Base-by-base conservation (phyloP, 805 yeast genomes). In the Metschnikowia kofuensis region DNA sequence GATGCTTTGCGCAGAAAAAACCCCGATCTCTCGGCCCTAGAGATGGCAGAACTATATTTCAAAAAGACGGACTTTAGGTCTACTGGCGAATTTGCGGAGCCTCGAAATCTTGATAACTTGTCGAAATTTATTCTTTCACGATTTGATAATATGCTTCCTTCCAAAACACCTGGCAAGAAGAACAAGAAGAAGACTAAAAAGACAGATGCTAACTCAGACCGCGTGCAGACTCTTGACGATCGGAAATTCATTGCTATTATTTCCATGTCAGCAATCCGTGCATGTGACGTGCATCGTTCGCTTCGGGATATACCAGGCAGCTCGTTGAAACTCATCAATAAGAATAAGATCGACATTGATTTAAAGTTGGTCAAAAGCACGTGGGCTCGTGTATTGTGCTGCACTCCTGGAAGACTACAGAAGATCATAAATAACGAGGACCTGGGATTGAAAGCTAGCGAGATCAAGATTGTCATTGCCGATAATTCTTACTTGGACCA, bases 261-360 rank as follows among this genome's bases (percentile, higher is more conserved):
- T 13, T 77, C 91, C 0, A 78, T 86, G 74, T 88, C 96, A 0
- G 94, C 96, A 10, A 71, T 89, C 26, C 77, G 97, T 56, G 94
- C 89, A 1, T 92, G 97, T 60, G 97, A 91, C 59, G 76, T 89
- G 2, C 85, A 79, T 61, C 78, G 96, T 55, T 82, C 87, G 1
- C 65, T 79, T 46, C 74, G 67, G 62, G 75, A 58, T 47, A 50
- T 72, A n/a, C 58, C 71, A 36, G 76, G 80, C 10, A 79, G 83
- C 0, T 79, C 89, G 4, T 57, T 87, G 42, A 89, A 88, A 63
- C 63, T 89, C 42, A 88, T 89, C 59, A 79, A 84, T 53, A 89
- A 89, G 67, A 88, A 87, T 63, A 83, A 84, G 55, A 61, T 87
- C 40, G 76, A 78, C 31, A 84, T 83, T 38, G 96, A 89, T 59